Evolutionary conservation across 805 yeast genomes (phyloP), one percentile per base, ranked within the genome.

Genomic region (Ogataea pini): DNA sequence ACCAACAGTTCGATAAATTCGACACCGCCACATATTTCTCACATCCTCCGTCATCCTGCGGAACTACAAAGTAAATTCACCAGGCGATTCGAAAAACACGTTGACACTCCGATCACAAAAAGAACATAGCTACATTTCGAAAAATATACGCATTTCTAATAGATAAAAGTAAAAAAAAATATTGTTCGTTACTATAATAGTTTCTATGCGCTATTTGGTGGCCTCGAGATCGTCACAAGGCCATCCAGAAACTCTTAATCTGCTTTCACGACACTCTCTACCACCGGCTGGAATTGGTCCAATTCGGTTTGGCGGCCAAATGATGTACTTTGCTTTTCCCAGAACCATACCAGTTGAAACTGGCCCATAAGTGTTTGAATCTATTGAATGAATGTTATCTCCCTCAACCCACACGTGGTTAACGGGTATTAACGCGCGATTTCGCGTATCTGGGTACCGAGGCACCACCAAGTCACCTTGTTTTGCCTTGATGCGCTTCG

Each of bases 341-440:
- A 87, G 60, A 18, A 90, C 83, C 49, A 92, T 69, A 0, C 92
- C 96, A 32, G 82, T 77, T 13, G 96, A 84, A 0, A 92, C 77
- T 0, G 97, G 96, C 0, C 98, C 98, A 70, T 87, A 92, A 7
- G 76, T 78, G 64, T 90, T 91, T 44, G 92, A 83, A 68, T 92
- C 98, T 1, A 90, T 71, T 0, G 96, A 85, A 59, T 85, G 92
- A 13, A 79, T 67, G 62, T 89, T 90, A 65, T 92, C 98, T 6
- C 98, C 98, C 64, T 92, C 97, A 0, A 90, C 90, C 97, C 97
- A 92, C 6, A 89, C 57, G 62, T 92, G 97, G 59, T 82, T 85
- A 46, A 86, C 68, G 2, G 97, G 97, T 2, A 92, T 71, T 28
- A 69, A 65, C 4, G 85, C 83, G 37, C 72, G 68, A 1, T 73